A percentile compares a stretch with the other conserved stretches of the same genome.
Evolutionary conservation across 2,329 filamentous ascomycete species (phyloP).

Genomic region (Periconia macrospinosa): DNA sequence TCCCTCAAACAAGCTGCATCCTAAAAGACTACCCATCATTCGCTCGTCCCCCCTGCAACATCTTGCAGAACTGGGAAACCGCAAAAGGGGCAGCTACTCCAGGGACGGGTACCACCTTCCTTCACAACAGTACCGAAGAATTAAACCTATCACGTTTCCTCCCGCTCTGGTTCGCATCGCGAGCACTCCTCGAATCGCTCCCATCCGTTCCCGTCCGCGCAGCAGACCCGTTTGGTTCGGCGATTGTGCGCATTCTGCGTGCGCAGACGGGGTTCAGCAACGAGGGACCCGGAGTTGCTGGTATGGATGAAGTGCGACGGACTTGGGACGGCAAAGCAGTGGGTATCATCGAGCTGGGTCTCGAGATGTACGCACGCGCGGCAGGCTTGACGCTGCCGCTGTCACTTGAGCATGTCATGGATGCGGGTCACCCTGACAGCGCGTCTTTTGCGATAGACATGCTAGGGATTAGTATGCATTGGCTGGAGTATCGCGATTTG

Average conservation of each 20-base stretch:
- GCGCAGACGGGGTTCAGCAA: constrained; percentile 44
- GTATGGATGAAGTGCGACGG: constrained; percentile 45
- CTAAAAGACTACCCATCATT: constrained; percentile 15
- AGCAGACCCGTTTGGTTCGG: constrained; percentile 33
- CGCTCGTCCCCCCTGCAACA: not conserved
- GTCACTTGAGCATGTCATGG: constrained; percentile 27
- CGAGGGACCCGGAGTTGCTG: constrained; percentile 40
- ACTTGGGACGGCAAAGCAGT: constrained; percentile 19
- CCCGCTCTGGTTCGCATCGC: constrained; percentile 44
- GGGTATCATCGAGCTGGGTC: constrained; percentile 39
- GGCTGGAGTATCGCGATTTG: constrained; percentile 22
- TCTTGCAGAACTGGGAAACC: not conserved
- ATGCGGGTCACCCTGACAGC: constrained; percentile 44
- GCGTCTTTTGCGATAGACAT: constrained; percentile 17
- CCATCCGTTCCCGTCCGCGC: constrained; percentile 41
- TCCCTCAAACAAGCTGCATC: constrained; percentile 1
- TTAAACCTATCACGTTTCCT: constrained; percentile 27
- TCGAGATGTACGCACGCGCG: constrained; percentile 28
- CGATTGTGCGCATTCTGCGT: constrained; percentile 44
- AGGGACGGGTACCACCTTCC: too few relatives aligned
- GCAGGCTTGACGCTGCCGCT: constrained; percentile 14
- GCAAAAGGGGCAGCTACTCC: too few relatives aligned
- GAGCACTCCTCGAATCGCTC: constrained; percentile 42
- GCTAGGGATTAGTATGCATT: constrained; percentile 16
- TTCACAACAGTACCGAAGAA: not conserved